These are phyloP conservation scores for Yarrowia sp. DNA, from an alignment of 805 yeast species.

Conservation along the genomic window DNA sequence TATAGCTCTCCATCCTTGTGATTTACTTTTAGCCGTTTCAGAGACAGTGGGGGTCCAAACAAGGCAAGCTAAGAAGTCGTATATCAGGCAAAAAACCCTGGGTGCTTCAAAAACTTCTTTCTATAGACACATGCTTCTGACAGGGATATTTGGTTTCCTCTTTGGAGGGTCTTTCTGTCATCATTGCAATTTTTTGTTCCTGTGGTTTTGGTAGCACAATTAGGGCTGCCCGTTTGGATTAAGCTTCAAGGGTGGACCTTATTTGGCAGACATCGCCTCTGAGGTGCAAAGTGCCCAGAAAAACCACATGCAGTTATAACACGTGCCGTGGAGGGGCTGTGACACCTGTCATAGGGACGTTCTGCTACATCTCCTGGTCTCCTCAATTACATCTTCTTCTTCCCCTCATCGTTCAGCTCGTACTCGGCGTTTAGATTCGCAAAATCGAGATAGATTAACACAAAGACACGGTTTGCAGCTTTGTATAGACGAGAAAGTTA, in stretches of 20 bases:
- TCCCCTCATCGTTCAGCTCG: background rate
- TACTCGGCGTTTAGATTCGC: background rate
- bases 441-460: slow-evolving; percentile 18
- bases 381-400: too few relatives aligned
- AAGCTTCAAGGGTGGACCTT: slow-evolving; percentile 33
- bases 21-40: slow-evolving; percentile 22
- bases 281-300: slow-evolving; percentile 13
- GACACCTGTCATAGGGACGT: background rate
- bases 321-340: background rate
- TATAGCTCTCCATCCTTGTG: background rate
- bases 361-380: too few relatives aligned
- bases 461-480: slow-evolving; percentile 19
- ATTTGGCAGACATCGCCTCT: slow-evolving; percentile 19
- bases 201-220: background rate
- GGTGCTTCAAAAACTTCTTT: background rate
- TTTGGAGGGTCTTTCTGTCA: too few relatives aligned
- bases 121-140: background rate
- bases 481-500: slow-evolving; percentile 21
- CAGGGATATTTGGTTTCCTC: too few relatives aligned
- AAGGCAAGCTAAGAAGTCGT: too few relatives aligned
- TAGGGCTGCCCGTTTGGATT: slow-evolving; percentile 25
- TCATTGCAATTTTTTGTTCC: background rate
- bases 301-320: slow-evolving; percentile 2
- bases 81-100: background rate
- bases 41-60: background rate